Conservation (phyloP, 2,329 filamentous ascomycete genomes). For the Monilinia vaccinii-corymbosi region DNA sequence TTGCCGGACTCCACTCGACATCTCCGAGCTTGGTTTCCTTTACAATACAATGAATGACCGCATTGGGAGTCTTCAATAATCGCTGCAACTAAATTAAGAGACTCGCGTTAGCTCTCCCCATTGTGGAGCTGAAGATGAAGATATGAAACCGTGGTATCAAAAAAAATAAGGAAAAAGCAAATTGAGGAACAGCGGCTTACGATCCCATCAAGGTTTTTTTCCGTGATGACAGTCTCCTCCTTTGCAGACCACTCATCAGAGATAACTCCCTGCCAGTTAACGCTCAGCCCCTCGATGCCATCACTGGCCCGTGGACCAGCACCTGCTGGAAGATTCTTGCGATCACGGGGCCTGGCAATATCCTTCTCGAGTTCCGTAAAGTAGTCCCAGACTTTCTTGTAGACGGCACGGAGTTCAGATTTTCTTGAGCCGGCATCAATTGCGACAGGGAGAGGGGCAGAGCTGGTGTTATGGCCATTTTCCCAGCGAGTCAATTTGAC, state of each 20-base stretch:
- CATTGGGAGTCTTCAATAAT: background rate
- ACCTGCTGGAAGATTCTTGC: background rate
- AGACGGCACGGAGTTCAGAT: background rate
- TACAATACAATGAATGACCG: background rate
- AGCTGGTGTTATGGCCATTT: background rate
- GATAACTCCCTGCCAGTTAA: background rate
- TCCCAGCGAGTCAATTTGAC: background rate
- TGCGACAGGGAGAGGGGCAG: background rate
- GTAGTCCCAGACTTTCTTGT: background rate
- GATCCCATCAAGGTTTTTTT: background rate
- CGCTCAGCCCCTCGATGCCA: background rate
- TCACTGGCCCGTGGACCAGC: background rate
- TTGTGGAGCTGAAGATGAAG: background rate
- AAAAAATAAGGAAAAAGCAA: background rate
- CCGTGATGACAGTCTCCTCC: background rate
- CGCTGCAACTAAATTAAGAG: background rate
- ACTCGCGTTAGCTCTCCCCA: background rate
- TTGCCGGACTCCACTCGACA: background rate
- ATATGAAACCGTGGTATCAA: background rate
- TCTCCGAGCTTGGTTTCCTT: background rate
- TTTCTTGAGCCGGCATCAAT: background rate
- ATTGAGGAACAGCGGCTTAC: background rate
- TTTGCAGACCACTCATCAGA: background rate
- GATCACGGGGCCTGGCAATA: background rate
- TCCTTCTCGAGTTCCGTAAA: background rate